Base-by-base conservation (phyloP, 805 yeast species). In the Kockiozyma suomiensis region DNA sequence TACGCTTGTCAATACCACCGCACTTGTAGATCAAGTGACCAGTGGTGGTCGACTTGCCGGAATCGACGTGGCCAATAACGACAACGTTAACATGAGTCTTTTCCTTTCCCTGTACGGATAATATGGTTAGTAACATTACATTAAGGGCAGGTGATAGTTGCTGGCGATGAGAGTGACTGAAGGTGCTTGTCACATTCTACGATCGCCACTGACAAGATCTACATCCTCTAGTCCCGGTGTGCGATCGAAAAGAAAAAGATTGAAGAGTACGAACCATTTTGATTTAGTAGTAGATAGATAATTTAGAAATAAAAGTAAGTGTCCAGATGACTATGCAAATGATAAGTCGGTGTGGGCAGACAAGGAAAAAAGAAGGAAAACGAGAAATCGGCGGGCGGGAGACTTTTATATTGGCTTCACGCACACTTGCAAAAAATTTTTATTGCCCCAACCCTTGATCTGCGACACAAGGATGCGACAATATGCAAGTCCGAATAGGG, bases 11-110 rank as follows among this genome's bases (percentile, higher is more conserved):
- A 50, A 69, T 69, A 87, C 96, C 97, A 88, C 97, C 97, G 85
- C 97, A 92, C 93, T 91, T 91, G 96, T 79, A 92, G 79, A 92
- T 91, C 83, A 92, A 88, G 87, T 92, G 97, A 82, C 97, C 97
- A 80, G 98, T 92, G 82, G 97, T 93, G 78, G 98, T 92, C 70
- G 97, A 93, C 85, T 89, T 88, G 83, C 93, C 93, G 76, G 97
- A 92, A 84, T 93, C 98, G 97, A 94, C 98, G 96, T 93, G 98
- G 83, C 98, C 99, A 82, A 93, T 93, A 79, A 94, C 98, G 82
- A 94, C 99, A 84, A 93, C 96, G 97, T 93, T 93, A 85, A 93
- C 89, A 89, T 93, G 98, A 82, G 84, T 76, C 88, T 93, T 65
- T 23, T 64, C 67, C 35, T 64, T 64, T 47, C 67, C 67, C 67